A percentile compares a stretch with the other conserved stretches of the same genome.
These are phyloP conservation scores for Senna siamea DNA, from an alignment of 306 rosid species.

Conservation along the genomic window DNA sequence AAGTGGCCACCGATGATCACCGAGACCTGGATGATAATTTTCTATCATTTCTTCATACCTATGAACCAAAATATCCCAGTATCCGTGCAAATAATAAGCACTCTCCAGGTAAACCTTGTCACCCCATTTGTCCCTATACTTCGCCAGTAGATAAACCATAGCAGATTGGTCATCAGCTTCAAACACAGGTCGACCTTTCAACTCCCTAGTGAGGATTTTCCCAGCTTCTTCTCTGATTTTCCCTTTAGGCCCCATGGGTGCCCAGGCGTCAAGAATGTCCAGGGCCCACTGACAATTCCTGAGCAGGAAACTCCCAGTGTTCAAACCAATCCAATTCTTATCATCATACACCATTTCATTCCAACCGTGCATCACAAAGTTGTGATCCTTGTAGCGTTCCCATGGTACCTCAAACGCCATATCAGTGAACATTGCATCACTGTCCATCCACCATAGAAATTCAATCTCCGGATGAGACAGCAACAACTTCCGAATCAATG, in stretches of 20 bases:
- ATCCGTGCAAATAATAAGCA: conserved; percentile 73
- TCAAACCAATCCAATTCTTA: conserved; percentile 88
- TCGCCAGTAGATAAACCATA: conserved; percentile 70
- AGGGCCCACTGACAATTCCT: conserved; percentile 88
- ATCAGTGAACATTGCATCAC: conserved; percentile 95
- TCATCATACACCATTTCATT: conserved; percentile 84
- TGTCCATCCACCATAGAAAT: conserved; percentile 98
- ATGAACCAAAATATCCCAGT: conserved; percentile 85
- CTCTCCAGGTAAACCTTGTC: conserved; percentile 71
- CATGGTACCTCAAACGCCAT: conserved; percentile 94
- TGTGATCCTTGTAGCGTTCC: conserved; percentile 80
- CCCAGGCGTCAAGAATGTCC: conserved; percentile 89
- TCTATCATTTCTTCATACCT: conserved; percentile 80
- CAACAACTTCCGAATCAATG: conserved; percentile 67
- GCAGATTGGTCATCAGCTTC: conserved; percentile 92
- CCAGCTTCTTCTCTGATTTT: conserved; percentile 90
- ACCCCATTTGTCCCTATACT: conserved; percentile 64
- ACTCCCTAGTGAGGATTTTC: conserved; percentile 70
- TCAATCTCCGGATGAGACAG: conserved; percentile 85
- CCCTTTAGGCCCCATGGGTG: conserved; percentile 97
- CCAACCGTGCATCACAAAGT: conserved; percentile 90
- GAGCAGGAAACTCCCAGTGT: conserved; percentile 74
- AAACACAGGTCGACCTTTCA: conserved; percentile 73
- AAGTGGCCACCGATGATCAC: conserved; percentile 86
- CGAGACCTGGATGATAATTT: conserved; percentile 75